These are phyloP conservation scores for Benincasa hispida DNA, from an alignment of 306 rosid species.

Conservation along the genomic window DNA sequence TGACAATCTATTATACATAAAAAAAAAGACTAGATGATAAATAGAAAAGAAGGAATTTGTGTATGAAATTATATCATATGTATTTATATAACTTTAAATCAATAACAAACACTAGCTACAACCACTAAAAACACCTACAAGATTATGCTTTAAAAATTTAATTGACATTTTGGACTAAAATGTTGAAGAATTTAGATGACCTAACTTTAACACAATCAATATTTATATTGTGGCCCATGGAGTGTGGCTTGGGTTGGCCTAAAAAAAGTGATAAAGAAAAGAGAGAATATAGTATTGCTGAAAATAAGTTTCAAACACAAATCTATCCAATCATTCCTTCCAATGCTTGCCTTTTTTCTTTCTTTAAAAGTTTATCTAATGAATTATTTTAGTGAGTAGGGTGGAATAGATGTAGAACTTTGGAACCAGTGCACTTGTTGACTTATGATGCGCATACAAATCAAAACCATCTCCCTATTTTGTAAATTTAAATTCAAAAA, in stretches of 20 bases:
- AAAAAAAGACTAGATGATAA: not conserved
- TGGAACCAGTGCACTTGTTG: not conserved
- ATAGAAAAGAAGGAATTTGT: not conserved
- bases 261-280: no score
- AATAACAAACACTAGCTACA: not conserved
- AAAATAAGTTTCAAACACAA: not conserved
- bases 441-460: not conserved
- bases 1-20: not conserved
- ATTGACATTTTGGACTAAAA: not conserved
- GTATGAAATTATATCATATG: not conserved
- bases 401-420: not conserved
- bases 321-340: not conserved
- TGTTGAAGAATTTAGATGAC: not conserved
- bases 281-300: not conserved
- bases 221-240: not conserved
- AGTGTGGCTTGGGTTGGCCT: not conserved
- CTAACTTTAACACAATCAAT: not conserved
- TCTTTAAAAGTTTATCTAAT: not conserved
- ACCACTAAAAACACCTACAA: not conserved
- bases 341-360: not conserved
- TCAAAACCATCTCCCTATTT: not conserved
- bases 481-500: not conserved
- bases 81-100: not conserved
- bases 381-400: not conserved
- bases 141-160: not conserved